phyloP scores from a whole-genome alignment of 176 grass and related monocot species.

The Leersia perrieri region DNA sequence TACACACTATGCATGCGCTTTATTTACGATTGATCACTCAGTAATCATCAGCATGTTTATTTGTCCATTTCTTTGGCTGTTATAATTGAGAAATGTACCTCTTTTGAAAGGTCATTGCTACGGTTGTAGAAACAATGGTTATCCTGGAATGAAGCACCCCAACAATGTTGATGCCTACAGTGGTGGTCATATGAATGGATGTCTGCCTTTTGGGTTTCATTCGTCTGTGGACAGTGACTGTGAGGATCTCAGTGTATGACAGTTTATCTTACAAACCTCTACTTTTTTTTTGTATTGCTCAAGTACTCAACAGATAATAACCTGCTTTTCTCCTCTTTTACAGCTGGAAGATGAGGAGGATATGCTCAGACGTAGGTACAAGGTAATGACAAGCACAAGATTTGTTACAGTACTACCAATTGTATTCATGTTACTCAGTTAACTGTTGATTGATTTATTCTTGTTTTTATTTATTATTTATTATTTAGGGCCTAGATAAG shows the following conservation, averaged over 20 bases:
- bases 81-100: background rate
- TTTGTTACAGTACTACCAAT: background rate
- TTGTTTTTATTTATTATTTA: background rate
- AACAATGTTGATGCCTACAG: background rate
- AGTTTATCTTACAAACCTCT: background rate
- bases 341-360: background rate
- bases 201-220: background rate
- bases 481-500: background rate
- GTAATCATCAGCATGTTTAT: too few species aligned
- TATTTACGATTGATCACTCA: too few species aligned
- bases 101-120: background rate
- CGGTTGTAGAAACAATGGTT: background rate
- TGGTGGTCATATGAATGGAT: background rate
- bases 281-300: background rate
- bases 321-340: background rate
- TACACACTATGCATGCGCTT: too few species aligned
- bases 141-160: background rate
- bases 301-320: background rate
- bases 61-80: too few species aligned
- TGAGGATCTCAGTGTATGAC: background rate
- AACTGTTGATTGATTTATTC: background rate
- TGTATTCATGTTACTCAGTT: background rate
- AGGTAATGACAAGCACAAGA: background rate
- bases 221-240: fast-evolving
- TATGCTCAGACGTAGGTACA: background rate